Evolutionary conservation across 2,329 filamentous ascomycete species (phyloP).

Genomic region (Sporothrix pseudoabietina): DNA sequence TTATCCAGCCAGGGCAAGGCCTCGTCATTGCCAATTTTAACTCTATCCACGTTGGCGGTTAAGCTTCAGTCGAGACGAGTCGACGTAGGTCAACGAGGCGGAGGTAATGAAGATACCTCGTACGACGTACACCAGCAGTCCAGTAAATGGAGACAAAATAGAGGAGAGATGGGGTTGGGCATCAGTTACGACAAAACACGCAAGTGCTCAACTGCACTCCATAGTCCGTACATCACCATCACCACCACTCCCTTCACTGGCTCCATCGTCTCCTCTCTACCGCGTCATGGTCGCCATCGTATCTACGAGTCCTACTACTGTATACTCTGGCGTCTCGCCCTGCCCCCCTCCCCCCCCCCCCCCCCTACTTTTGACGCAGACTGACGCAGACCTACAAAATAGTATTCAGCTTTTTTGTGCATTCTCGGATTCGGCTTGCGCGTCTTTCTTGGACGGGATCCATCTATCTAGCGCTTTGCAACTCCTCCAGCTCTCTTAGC

Average conservation of each 20-base stretch:
- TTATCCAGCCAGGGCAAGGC: not conserved
- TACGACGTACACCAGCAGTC: no score
- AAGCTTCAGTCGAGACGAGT: not conserved
- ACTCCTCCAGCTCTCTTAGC: not conserved
- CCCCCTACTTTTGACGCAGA: not conserved
- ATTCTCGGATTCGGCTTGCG: conserved; percentile 15
- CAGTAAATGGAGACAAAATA: no score
- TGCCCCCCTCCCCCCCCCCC: not conserved
- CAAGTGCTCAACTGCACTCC: not conserved
- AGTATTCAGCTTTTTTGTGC: not conserved
- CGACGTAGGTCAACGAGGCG: not conserved
- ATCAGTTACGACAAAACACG: not conserved
- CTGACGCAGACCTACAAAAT: not conserved
- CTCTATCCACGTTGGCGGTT: conserved; percentile 25
- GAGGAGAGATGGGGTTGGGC: not conserved
- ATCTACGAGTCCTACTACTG: not conserved
- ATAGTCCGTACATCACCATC: not conserved
- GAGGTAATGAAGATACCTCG: not conserved
- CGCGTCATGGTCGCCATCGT: not conserved
- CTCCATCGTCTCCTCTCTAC: not conserved
- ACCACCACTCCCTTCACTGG: not conserved
- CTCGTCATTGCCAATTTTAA: conserved; percentile 28
- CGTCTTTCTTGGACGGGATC: conserved; percentile 3
- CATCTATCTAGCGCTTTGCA: not conserved
- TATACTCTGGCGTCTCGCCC: not conserved